Evolutionary conservation across 2,329 filamentous ascomycete species (phyloP).

Genomic region (Alternaria consortialis): DNA sequence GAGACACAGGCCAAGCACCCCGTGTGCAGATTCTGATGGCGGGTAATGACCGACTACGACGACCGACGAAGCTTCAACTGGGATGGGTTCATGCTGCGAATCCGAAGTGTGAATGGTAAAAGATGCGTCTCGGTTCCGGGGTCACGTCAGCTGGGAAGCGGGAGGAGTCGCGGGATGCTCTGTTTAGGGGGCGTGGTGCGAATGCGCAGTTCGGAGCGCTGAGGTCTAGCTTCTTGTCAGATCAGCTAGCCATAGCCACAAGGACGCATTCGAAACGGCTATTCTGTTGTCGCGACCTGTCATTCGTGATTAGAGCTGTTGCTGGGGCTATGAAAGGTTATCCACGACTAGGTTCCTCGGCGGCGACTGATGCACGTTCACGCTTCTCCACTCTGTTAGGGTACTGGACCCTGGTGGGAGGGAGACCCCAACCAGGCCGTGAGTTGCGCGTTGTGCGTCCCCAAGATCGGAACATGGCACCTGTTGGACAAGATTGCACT

Average conservation of each 20-base stretch:
- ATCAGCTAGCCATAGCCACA: neutral
- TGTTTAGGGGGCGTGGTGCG: slow-evolving; percentile 1
- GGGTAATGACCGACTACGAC: neutral
- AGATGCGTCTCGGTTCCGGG: neutral
- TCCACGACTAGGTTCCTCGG: neutral
- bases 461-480: slow-evolving; percentile 2
- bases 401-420: neutral
- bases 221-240: neutral
- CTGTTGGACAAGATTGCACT: neutral
- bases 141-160: neutral
- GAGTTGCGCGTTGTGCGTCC: slow-evolving; percentile 6
- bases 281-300: neutral
- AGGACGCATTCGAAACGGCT: slow-evolving; percentile 6
- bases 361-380: neutral
- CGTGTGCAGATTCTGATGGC: slow-evolving; percentile 6
- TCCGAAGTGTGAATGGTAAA: neutral
- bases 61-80: neutral
- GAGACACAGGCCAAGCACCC: slow-evolving; percentile 3
- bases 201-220: neutral
- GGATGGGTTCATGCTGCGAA: neutral
- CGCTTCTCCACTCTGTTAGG: neutral
- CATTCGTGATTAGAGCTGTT: neutral
- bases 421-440: slow-evolving; percentile 1
- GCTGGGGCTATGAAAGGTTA: neutral
- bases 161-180: neutral